Percentiles rank a stretch among this genome's conserved stretches.
These are phyloP conservation scores for Wickerhamomyces sydowiorum DNA, from an alignment of 805 yeast species.

Conservation along the genomic window DNA sequence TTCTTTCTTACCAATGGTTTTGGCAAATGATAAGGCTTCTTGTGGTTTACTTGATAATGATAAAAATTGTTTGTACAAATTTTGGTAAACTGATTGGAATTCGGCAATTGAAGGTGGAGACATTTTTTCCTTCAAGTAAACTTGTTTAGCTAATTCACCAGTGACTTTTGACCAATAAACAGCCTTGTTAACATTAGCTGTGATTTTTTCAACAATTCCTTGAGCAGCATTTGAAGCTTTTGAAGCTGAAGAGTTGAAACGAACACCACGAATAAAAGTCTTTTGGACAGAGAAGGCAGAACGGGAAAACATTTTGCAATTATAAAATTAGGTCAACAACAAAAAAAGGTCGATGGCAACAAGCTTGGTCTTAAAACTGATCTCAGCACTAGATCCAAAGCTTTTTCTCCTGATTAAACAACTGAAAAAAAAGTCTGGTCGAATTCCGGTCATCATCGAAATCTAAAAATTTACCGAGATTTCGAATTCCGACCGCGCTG, in stretches of 20 bases:
- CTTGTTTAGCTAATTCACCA: conserved; percentile 46
- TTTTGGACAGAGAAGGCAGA: conserved; percentile 14
- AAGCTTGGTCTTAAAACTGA: too few species aligned
- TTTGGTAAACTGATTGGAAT: conserved; percentile 67
- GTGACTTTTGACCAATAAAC: conserved; percentile 73
- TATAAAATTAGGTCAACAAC: not conserved
- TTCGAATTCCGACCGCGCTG: not conserved
- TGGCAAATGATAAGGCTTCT: conserved; percentile 41
- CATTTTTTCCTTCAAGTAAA: conserved; percentile 87
- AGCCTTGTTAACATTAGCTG: conserved; percentile 40
- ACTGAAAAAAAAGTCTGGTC: not conserved
- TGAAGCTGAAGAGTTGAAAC: conserved; percentile 27
- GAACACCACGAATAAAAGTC: conserved; percentile 23
- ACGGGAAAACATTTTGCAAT: conserved; percentile 15
- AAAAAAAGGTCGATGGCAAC: not conserved
- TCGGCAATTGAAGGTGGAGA: conserved; percentile 83
- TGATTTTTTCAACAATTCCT: conserved; percentile 24
- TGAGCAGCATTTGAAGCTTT: conserved; percentile 33
- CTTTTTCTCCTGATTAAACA: not conserved
- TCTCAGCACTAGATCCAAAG: too few species aligned
- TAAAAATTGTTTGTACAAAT: conserved; percentile 40
- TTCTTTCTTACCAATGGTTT: conserved; percentile 47
- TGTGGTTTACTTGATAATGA: conserved; percentile 53
- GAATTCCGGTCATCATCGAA: too few species aligned
- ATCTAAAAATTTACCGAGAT: too few species aligned